phyloP scores from a whole-genome alignment of 2,329 filamentous ascomycete species.

The Fusarium stilboides region DNA sequence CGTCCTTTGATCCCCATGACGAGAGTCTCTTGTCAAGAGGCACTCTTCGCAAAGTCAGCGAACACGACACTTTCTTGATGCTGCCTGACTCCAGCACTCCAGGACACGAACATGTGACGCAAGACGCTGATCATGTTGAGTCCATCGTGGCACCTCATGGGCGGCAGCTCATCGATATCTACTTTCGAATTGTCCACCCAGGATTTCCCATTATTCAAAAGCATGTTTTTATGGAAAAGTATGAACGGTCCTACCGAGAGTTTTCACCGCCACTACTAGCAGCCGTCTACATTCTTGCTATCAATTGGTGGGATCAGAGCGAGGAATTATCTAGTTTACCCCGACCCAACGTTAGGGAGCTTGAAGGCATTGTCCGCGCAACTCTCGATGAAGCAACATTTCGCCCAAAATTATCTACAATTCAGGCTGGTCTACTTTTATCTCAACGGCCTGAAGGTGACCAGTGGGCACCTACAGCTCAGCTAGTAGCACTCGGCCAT shows the following conservation, averaged over 20 bases:
- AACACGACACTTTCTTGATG: conserved; percentile 84
- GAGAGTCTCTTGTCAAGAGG: conserved; percentile 81
- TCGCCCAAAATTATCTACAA: conserved; percentile 84
- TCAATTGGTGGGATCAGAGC: conserved; percentile 89
- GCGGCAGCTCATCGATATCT: conserved; percentile 82
- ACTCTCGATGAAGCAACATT: conserved; percentile 84
- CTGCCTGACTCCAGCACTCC: conserved; percentile 81
- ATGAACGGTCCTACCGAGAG: conserved; percentile 78
- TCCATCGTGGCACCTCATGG: conserved; percentile 82
- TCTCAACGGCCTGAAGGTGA: conserved; percentile 83
- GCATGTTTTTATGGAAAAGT: conserved; percentile 83
- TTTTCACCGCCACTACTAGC: conserved; percentile 84
- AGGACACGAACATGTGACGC: conserved; percentile 77
- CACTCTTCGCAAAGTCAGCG: conserved; percentile 81
- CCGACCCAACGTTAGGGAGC: conserved; percentile 78
- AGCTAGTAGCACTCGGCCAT: conserved; percentile 88
- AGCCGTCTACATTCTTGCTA: conserved; percentile 85
- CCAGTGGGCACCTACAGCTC: conserved; percentile 88
- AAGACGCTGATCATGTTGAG: conserved; percentile 81
- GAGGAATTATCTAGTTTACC: conserved; percentile 74
- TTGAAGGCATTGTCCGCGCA: conserved; percentile 81
- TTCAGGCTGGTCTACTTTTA: conserved; percentile 82
- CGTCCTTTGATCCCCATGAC: conserved; percentile 84
- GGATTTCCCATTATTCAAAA: conserved; percentile 88
- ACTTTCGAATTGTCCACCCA: conserved; percentile 85